Base-by-base conservation (phyloP, 1,284 basidiomycete genomes). In the Exobasidium cylindrosporum region DNA sequence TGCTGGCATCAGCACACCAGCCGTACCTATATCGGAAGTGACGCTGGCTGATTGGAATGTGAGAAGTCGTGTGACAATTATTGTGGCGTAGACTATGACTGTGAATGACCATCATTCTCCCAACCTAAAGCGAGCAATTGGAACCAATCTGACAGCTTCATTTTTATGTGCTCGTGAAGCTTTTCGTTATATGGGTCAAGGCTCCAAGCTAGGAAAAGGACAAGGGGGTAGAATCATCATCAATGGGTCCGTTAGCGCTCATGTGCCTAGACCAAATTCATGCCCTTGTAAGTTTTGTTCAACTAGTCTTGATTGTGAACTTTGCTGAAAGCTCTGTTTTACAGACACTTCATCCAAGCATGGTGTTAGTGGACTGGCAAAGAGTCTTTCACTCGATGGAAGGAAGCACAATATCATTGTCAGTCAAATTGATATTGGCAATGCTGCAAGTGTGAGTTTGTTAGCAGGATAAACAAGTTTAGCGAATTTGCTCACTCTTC, bases 191-290 rank as follows among this genome's bases (percentile, higher is more conserved):
- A 71, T 74, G 71, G 54, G 64, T 44, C 70, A 65, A 13, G 24
- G 30, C 13, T 43, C 4, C 5, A 14, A 13, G 2, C 14, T 24
- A 50, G 47, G 23, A 54, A 67, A 31, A 32, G 57, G 26, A 1
- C 58, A 66, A 54, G 72, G 72, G 7, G 71, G 72, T 21, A 57
- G 72, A 21, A 72, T 74, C 65, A 69, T 74, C 54, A 67, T 70
- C 54, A 74, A 74, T 45, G 72, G 72, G 43, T 67, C 65, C 40
- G 68, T 74, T 56, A 69, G 66, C 55, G 68, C 71, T 7, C 50
- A 70, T 26, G 65, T 66, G 30, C 71, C 72, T 1, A 56, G 70
- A 10, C 72, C 72, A 24, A 35, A 63, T 23, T 64, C 62, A 5
- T 17, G 35, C 14, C 50, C 61, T 11, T 65, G 60, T 65, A 30